A percentile compares a stretch with the other conserved stretches of the same genome.
These are phyloP conservation scores for Excoecaria agallocha DNA, from an alignment of 345 rosid species.

Conservation along the genomic window DNA sequence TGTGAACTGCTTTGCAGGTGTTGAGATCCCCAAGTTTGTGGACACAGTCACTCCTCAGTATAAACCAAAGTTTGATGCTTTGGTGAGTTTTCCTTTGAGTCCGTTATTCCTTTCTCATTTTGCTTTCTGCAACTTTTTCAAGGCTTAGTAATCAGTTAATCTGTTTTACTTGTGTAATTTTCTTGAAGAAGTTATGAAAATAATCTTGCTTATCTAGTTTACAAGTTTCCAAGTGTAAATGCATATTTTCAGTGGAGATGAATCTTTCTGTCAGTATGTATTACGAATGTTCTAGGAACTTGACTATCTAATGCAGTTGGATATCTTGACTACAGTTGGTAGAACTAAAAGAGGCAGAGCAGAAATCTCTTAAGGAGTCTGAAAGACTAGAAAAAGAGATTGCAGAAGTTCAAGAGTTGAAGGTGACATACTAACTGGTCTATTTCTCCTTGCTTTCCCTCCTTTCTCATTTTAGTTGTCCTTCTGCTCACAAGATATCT, in stretches of 20 bases:
- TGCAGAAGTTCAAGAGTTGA: conserved; percentile 77
- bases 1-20: conserved; percentile 37
- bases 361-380: conserved; percentile 79
- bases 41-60: conserved; percentile 89
- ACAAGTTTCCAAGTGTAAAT: not conserved
- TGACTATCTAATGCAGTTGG: not conserved
- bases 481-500: not conserved
- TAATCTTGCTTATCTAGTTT: conserved; percentile 5
- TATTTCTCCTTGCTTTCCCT: not conserved
- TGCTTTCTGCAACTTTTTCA: not conserved
- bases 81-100: conserved; percentile 51
- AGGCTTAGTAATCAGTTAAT: conserved; percentile 5
- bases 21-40: conserved; percentile 80
- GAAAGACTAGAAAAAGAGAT: conserved; percentile 86
- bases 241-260: not conserved
- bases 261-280: not conserved
- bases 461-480: not conserved
- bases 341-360: conserved; percentile 90
- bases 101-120: not conserved
- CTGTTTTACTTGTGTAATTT: not conserved
- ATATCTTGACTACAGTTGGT: conserved; percentile 46
- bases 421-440: conserved; percentile 40
- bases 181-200: not conserved
- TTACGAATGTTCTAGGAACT: not conserved
- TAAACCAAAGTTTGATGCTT: conserved; percentile 84